Evolutionary conservation across 306 rosid species (phyloP), one percentile per base, ranked within the genome.

Genomic region (Cucumis melo): DNA sequence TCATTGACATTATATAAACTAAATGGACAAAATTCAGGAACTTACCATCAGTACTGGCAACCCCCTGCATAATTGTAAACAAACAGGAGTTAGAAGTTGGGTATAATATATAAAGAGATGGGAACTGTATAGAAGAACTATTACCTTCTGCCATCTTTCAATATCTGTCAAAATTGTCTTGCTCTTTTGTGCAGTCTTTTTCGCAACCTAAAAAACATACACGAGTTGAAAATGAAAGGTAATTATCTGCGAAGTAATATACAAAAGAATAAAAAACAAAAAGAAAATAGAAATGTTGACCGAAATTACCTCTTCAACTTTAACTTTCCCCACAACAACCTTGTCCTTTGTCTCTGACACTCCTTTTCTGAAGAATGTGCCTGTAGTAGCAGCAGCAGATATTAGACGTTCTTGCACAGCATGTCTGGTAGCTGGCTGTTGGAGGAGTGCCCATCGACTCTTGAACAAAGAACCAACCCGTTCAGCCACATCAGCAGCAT

Each of bases 131-230:
- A 78, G n/a, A 44, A 36, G 21, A 54, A 58, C 71, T n/a, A 10
- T 29, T 85, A 95, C 99, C 97, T 95, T 95, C 87, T 95, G 99
- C 99, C 99, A 89, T 82, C 99, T 82, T 85, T 94, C 99, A 77
- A 95, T 88, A 75, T 94, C 99, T 68, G 96, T 92, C 90, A 95
- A 82, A 79, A 90, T 88, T 50, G 87, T 89, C 86, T 87, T 92
- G 56, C 97, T 90, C 80, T 79, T 95, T 77, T 90, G 96, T 27
- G 99, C 98, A 27, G 99, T 95, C 87, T 84, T 88, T 87, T 92
- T 95, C 71, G 98, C 99, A 77, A 88, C 98, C 99, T 95, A 87
- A 85, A 54, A 83, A 82, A 76, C 82, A 27, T 11, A 10, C 17
- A 65, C 58, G 61, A 63, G 58, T 71, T 51, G 42, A 62, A 54